These are phyloP conservation scores for Xerocomus spinulosus DNA, from an alignment of 768 basidiomycete genomes.

Conservation along the genomic window DNA sequence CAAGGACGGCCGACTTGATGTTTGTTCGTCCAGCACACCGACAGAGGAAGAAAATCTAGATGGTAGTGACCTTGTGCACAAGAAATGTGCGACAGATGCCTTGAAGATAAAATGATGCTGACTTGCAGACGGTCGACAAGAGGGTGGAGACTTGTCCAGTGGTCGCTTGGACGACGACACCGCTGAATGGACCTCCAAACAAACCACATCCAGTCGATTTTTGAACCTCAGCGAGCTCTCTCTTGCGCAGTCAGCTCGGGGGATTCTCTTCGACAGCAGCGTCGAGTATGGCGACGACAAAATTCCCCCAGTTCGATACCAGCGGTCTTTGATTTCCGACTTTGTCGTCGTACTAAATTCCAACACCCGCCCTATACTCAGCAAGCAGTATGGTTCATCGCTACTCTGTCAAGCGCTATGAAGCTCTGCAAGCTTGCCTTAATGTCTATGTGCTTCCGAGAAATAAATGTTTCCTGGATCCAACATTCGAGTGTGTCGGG, in stretches of 20 bases:
- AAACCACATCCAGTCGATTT: no score
- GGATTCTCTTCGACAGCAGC: no score
- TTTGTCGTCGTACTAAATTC: no score
- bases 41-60: not conserved
- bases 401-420: no score
- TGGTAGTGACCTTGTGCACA: not conserved
- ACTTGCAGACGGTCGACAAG: not conserved
- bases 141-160: no score
- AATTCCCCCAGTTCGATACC: not conserved
- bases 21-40: constrained; percentile 9
- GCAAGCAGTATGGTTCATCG: not conserved
- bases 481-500: no score
- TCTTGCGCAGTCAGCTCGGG: not conserved
- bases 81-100: constrained; percentile 8
- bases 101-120: not conserved
- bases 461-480: no score
- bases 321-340: not conserved
- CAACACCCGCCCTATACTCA: not conserved
- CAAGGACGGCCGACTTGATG: not conserved
- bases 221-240: not conserved
- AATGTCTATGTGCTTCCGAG: no score
- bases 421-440: no score
- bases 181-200: no score
- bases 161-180: no score
- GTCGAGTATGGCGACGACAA: not conserved